Conservation (phyloP, 75 land plant species). For the Selaginella tamariscina region DNA sequence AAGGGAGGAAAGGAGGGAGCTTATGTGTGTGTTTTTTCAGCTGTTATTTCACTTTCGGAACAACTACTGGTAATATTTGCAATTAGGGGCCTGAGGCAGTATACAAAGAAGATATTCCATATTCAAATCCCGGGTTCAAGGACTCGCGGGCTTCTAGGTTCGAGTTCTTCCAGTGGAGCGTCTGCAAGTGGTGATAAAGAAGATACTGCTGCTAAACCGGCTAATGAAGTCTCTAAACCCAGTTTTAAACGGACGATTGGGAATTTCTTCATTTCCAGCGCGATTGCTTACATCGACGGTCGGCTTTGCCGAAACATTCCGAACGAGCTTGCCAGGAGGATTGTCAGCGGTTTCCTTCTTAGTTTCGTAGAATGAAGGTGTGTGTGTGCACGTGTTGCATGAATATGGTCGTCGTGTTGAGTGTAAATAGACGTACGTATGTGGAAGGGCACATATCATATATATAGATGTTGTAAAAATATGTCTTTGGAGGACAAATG, state of each 20-base stretch:
- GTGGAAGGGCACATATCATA: no score
- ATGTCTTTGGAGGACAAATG: no score
- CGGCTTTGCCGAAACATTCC: slow-evolving; percentile 75
- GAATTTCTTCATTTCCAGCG: slow-evolving; percentile 56
- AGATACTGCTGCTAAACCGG: not conserved
- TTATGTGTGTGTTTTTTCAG: slow-evolving; percentile 64
- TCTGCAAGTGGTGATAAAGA: not conserved
- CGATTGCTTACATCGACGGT: slow-evolving; percentile 83
- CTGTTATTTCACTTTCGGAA: slow-evolving; percentile 59
- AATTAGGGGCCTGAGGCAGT: slow-evolving; percentile 50
- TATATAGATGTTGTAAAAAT: no score
- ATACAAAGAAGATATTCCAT: slow-evolving; percentile 26
- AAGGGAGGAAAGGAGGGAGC: slow-evolving; percentile 63
- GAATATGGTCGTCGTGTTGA: no score
- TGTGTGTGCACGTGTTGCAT: no score
- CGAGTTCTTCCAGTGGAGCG: no score
- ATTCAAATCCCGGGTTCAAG: no score
- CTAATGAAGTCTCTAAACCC: slow-evolving; percentile 9
- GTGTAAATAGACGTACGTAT: no score
- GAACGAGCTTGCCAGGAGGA: slow-evolving; percentile 56
- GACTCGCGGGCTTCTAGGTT: no score
- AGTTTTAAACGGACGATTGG: slow-evolving; percentile 39
- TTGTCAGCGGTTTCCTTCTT: slow-evolving; percentile 83
- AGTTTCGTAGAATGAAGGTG: slow-evolving; percentile 81
- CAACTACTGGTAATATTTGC: slow-evolving; percentile 84